Conservation (phyloP, 495 filamentous ascomycete species). For the Penicillium parvum region DNA sequence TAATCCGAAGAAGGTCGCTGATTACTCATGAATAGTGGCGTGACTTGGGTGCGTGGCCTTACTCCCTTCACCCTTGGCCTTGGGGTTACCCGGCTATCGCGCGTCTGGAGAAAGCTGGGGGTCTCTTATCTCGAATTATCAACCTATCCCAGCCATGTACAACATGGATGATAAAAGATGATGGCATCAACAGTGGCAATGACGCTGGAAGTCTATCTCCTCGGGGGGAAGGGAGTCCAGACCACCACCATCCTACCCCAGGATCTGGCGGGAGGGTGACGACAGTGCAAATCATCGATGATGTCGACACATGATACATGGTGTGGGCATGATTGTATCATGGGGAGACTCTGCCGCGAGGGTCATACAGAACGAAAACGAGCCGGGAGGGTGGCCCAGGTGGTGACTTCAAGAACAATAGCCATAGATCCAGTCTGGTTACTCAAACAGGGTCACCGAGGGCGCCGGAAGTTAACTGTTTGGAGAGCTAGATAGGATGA, state of each 20-base stretch:
- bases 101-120: conserved; percentile 18
- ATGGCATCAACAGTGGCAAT: conserved; percentile 11
- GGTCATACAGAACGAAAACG: conserved; percentile 11
- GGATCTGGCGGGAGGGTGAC: too few relatives aligned
- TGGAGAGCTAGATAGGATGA: conserved; percentile 1
- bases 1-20: conserved; percentile 13
- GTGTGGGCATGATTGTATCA: conserved; percentile 24
- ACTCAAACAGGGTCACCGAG: conserved; percentile 8
- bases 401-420: too few relatives aligned
- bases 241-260: neutral
- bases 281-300: conserved; percentile 26
- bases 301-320: conserved; percentile 24
- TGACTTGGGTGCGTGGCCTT: conserved; percentile 23
- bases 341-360: neutral
- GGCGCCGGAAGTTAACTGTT: too few relatives aligned
- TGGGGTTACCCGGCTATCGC: conserved; percentile 21
- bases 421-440: too few relatives aligned
- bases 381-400: too few relatives aligned
- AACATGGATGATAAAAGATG: conserved; percentile 12
- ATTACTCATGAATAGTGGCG: conserved; percentile 26
- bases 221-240: neutral
- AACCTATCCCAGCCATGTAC: neutral
- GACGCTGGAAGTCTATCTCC: conserved; percentile 2
- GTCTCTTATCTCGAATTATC: neutral
- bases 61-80: neutral